Base-by-base conservation (phyloP, 1,139 yeast genomes). In the Geotrichum histeridarum region DNA sequence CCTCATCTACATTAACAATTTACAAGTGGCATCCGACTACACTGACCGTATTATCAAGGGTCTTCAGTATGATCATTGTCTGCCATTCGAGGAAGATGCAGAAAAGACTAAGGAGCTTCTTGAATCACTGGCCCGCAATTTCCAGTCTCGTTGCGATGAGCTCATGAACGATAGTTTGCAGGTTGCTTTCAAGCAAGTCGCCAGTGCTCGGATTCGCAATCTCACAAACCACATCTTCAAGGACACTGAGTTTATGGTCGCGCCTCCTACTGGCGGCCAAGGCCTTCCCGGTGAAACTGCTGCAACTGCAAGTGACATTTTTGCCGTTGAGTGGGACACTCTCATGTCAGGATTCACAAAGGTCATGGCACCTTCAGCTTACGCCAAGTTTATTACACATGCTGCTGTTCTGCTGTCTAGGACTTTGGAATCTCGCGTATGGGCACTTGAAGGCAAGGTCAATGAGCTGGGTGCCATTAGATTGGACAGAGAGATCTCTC, bases 381-480 rank as follows among this genome's bases (percentile, higher is more conserved):
- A 77, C 72, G 72, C 70, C 37, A 77, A 75, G 51, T 70, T 88
- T 41, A 70, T 87, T 41, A 68, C 77, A 14, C 71, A 82, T 3
- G 82, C 85, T 1, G 78, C 82, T 8, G 76, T 76, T 39, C 63
- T 73, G 17, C 68, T 75, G 66, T 70, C 82, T 64, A 60, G 77
- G 59, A 65, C 83, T 42, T 65, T 88, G 4, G 96, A 91, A 64
- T 77, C 79, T 61, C 83, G 83, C 63, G 73, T 93, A 42, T 79
- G 90, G 80, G 61, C 75, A 4, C 74, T 87, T 45, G 79, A 84
- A 56, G 81, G 82, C 53, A 80, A 78, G 57, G 82, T 89, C 59
- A 90, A 87, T 63, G 95, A 87, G 61, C 72, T 87, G 50, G 98
- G 98, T 0, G 84, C 95, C 0, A 78, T 90, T 37, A 85, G 84